These are phyloP conservation scores for Scopulariopsis brevicaulis DNA, from an alignment of 2,329 filamentous ascomycete species.

Conservation along the genomic window DNA sequence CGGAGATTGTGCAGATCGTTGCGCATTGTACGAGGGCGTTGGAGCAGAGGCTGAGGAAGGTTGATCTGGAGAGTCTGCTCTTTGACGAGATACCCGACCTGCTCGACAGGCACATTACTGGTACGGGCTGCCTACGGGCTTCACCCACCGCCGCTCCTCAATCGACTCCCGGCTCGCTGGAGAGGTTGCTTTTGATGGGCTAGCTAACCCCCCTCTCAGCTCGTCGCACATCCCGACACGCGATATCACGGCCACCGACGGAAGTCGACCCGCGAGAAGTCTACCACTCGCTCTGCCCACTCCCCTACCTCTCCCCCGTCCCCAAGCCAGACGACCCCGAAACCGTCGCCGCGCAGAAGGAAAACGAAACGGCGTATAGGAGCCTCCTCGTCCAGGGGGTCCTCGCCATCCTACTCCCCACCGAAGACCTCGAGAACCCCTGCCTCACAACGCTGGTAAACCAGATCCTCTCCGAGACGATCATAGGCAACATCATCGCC, in stretches of 20 bases:
- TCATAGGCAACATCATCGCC: conserved; percentile 71
- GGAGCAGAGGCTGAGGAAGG: conserved; percentile 71
- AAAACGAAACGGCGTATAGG: conserved; percentile 75
- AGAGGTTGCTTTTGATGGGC: not conserved
- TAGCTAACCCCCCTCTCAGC: conserved; percentile 33
- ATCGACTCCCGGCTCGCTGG: not conserved
- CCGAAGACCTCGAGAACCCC: conserved; percentile 81
- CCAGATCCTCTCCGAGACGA: conserved; percentile 82
- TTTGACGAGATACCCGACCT: conserved; percentile 82
- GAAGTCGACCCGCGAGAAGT: conserved; percentile 52
- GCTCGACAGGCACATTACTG: conserved; percentile 66
- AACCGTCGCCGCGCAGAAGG: conserved; percentile 47
- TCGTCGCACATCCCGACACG: conserved; percentile 56
- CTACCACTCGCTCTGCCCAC: conserved; percentile 75
- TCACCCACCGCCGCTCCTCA: not conserved
- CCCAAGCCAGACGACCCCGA: conserved; percentile 43
- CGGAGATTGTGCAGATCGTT: conserved; percentile 80
- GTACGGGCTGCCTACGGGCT: conserved; percentile 20
- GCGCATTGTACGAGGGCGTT: conserved; percentile 83
- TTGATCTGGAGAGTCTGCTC: conserved; percentile 73
- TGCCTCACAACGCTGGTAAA: conserved; percentile 74
- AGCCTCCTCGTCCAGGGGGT: conserved; percentile 78
- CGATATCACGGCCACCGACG: conserved; percentile 46
- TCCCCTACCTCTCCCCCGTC: conserved; percentile 70
- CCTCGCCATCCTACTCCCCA: conserved; percentile 75